Base-by-base conservation (phyloP, 352 stramenopile species). In the Pythium dissimile region DNA sequence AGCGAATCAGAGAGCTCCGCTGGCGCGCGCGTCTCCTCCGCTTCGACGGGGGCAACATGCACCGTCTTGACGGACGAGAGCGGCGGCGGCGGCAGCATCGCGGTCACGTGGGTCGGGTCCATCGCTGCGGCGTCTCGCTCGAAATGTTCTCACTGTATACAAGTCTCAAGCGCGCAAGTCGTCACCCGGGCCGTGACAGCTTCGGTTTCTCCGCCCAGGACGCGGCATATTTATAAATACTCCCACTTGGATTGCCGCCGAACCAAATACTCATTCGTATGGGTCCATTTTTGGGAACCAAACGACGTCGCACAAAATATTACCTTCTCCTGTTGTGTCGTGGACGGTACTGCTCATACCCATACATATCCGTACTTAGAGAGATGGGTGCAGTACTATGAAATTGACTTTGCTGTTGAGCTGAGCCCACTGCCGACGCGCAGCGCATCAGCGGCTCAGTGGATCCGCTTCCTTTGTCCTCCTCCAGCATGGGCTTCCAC, bases 401-500 rank as follows among this genome's bases (percentile, higher is more conserved):
- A 13, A 54, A 21, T 27, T 9, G 21, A 30, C 46, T 44, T 48
- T 26, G 27, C 51, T 42, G 24, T 21, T 53, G 8, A 9, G 20
- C n/a, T n/a, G n/a, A n/a, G n/a, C n/a, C n/a, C 20, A 24, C 24
- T 39, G 48, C 31, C 57, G 31, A 56, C 55, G 55, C 37, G 55
- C 26, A 28, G 16, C 39, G 37, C 55, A 63, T 63, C 55, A 63
- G 50, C 23, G 47, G 34, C 16, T 41, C 12, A 41, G 13, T 7
- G 13, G 34, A 8, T 15, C 34, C 34, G 34, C 34, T 16, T 41
- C 13, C 20, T 24, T 10, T 18, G 35, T 39, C 26, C 21, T 26
- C 18, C n/a, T 13, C 16, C 21, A 45, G 26, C 49, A 93, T 93
- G 84, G 71, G 78, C 39, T 75, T 93, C 54, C 68, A 71, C 47